Conservation (phyloP, 2,329 filamentous ascomycete genomes). For the Fusarium albidum region DNA sequence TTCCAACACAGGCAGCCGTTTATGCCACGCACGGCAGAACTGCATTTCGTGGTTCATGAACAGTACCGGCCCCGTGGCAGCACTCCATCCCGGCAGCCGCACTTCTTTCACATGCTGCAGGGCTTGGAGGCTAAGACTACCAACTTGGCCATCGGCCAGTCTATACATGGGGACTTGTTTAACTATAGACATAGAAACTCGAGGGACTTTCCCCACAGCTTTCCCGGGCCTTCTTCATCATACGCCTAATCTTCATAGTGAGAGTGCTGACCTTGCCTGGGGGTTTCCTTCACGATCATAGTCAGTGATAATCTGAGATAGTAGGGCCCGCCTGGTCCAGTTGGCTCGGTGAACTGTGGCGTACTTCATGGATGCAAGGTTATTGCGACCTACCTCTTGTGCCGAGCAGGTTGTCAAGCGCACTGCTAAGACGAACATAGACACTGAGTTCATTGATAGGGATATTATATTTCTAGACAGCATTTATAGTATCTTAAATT, state of each 20-base stretch:
- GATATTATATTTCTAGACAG: too few species aligned
- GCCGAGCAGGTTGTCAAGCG: too few species aligned
- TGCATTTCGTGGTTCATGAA: conserved; percentile 63
- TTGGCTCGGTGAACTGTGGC: conserved; percentile 6
- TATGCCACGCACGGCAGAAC: conserved; percentile 59
- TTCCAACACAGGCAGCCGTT: conserved; percentile 57
- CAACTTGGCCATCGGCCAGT: too few species aligned
- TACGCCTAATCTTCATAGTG: conserved; percentile 1
- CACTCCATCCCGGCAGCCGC: conserved; percentile 61
- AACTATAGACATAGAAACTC: not conserved
- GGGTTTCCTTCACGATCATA: conserved; percentile 42
- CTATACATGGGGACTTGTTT: too few species aligned
- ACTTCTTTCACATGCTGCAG: conserved; percentile 63
- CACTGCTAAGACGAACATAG: too few species aligned
- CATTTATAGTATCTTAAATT: too few species aligned
- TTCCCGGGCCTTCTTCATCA: not conserved
- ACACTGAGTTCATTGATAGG: too few species aligned
- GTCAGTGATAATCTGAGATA: conserved; percentile 18
- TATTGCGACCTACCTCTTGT: too few species aligned
- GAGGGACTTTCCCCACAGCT: conserved; percentile 1
- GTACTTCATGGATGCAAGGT: too few species aligned
- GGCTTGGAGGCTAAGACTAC: conserved; percentile 61
- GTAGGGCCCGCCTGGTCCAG: conserved; percentile 25
- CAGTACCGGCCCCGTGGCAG: conserved; percentile 56
- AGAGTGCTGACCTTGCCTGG: conserved; percentile 50